A percentile compares a stretch with the other conserved stretches of the same genome.
These are phyloP conservation scores for Prunus yedoensis DNA, from an alignment of 331 rosid genomes.

Conservation along the genomic window DNA sequence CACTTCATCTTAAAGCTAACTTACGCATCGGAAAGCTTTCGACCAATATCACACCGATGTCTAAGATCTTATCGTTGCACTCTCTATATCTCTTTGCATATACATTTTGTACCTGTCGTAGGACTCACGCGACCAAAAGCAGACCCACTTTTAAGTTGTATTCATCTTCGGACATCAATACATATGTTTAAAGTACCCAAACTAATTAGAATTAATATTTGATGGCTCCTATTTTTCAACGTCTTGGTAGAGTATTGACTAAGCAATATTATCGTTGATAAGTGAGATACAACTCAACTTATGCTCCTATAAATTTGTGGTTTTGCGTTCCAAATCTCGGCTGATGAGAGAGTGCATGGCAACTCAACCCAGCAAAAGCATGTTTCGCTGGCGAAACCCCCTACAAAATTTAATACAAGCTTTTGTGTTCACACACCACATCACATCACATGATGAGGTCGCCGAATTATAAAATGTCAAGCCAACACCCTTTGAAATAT, in stretches of 20 bases:
- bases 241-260: neutral
- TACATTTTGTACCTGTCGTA: no score
- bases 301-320: no score
- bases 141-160: no score
- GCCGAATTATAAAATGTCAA: neutral
- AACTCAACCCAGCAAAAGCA: neutral
- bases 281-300: neutral
- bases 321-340: neutral
- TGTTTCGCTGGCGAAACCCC: neutral
- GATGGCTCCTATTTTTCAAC: neutral
- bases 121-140: no score
- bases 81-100: no score
- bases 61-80: no score
- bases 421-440: neutral
- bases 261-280: neutral
- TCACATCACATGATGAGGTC: neutral
- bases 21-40: accelerated
- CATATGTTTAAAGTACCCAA: no score
- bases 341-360: neutral
- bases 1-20: no score
- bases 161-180: no score
- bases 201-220: neutral
- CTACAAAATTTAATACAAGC: neutral
- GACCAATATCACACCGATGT: accelerated
- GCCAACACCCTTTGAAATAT: neutral